Evolutionary conservation across 2,329 filamentous ascomycete species (phyloP), one percentile per base, ranked within the genome.

Genomic region (Cercospora zeina): DNA sequence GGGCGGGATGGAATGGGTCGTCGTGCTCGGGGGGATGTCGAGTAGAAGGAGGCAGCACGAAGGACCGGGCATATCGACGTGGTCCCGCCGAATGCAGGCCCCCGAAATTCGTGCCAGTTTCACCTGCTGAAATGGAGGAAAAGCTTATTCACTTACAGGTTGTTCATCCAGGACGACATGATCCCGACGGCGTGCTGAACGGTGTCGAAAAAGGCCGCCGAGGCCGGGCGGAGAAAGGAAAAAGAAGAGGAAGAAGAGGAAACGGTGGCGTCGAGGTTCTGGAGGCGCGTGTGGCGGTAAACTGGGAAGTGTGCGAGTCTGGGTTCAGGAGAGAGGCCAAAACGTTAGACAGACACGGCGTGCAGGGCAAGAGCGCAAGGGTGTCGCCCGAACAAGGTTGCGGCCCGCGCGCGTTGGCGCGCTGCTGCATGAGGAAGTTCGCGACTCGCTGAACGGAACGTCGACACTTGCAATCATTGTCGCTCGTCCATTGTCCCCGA

Each of bases 91-190:
- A 62, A 67, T 65, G 64, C 66, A 67, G 58, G 63, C 60, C 61
- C 58, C 61, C 65, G 62, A 65, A 59, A 61, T 65, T 65, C 59
- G 64, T 60, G 61, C 64, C 56, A 63, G 56, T 64, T 62, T 64
- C 65, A 64, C 65, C 65, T 62, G 63, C 62, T 58, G 57, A 56
- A 51, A 56, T 62, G 57, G 54, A 57, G 64, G 47, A 37, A 67
- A 67, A 67, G 62, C 57, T 59, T 65, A 65, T 58, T 56, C 62
- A 75, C 73, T 73, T 66, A 75, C 73, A 75, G 66, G 63, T 74
- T 74, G 70, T 73, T 75, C 72, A 75, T 74, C 73, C 73, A 75
- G 65, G 71, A 73, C 59, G 73, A 71, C 73, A 75, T 74, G 62
- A 65, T 67, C 54, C 56, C 50, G 31, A 30, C 51, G 27, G 45